Percentiles rank a stretch among this genome's conserved stretches.
These are phyloP conservation scores for Daphne laureola DNA, from an alignment of 441 rosid species.

Conservation along the genomic window DNA sequence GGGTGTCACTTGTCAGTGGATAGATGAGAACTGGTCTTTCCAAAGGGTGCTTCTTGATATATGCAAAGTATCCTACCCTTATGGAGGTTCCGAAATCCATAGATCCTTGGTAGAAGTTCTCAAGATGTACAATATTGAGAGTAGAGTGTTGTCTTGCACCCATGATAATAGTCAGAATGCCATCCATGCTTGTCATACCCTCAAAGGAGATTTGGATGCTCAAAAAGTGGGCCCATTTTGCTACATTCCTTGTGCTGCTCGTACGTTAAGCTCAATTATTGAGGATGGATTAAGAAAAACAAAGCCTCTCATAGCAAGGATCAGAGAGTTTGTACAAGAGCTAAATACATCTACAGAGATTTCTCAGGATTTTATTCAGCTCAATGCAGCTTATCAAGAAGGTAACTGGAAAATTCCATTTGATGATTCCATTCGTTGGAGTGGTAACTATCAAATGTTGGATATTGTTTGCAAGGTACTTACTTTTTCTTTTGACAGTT, in stretches of 20 bases:
- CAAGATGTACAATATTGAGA: slow-evolving; percentile 58
- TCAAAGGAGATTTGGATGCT: slow-evolving; percentile 69
- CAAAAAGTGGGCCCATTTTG: slow-evolving; percentile 71
- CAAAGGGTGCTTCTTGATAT: slow-evolving; percentile 66
- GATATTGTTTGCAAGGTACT: slow-evolving; percentile 70
- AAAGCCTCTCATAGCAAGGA: slow-evolving; percentile 62
- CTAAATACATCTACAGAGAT: slow-evolving; percentile 56
- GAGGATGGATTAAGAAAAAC: slow-evolving; percentile 75
- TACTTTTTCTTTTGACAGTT: slow-evolving; percentile 9
- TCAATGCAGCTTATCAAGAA: slow-evolving; percentile 64
- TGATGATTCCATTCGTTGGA: slow-evolving; percentile 79
- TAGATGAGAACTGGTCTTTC: slow-evolving; percentile 70
- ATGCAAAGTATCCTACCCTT: slow-evolving; percentile 71
- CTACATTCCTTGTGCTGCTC: slow-evolving; percentile 87
- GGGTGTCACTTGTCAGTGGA: slow-evolving; percentile 87
- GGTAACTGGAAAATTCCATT: slow-evolving; percentile 86
- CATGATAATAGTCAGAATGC: slow-evolving; percentile 84
- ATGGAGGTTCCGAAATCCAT: slow-evolving; percentile 60
- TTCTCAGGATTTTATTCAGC: slow-evolving; percentile 54
- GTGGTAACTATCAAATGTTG: slow-evolving; percentile 84
- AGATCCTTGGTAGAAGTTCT: slow-evolving; percentile 51
- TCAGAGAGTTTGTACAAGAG: slow-evolving; percentile 69
- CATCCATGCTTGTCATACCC: slow-evolving; percentile 64
- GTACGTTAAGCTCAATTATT: slow-evolving; percentile 56
- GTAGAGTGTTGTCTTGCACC: slow-evolving; percentile 65